A percentile compares a stretch with the other conserved stretches of the same genome.
Evolutionary conservation across 2,329 filamentous ascomycete genomes (phyloP).

Genomic region (Xylaria sp.): DNA sequence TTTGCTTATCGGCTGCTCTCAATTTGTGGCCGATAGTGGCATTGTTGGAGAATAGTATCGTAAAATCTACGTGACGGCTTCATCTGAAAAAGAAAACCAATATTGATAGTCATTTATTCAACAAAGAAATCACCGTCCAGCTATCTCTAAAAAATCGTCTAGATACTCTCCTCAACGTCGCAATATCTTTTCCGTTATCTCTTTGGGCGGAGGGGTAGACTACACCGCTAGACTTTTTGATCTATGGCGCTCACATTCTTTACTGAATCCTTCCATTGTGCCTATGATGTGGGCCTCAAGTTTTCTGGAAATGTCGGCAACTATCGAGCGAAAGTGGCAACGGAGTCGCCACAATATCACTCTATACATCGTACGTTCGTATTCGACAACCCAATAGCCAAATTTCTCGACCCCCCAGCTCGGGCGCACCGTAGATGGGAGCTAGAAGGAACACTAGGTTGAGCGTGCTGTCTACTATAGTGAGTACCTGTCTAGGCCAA

Average conservation of each 20-base stretch:
- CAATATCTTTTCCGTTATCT: slow-evolving; percentile 33
- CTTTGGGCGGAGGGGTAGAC: slow-evolving; percentile 35
- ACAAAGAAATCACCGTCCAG: not conserved
- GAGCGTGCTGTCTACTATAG: slow-evolving; percentile 42
- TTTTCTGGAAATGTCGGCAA: slow-evolving; percentile 34
- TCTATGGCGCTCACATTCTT: slow-evolving; percentile 30
- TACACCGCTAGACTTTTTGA: slow-evolving; percentile 40
- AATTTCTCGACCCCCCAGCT: not conserved
- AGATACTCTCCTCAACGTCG: slow-evolving; percentile 36
- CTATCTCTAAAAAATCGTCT: slow-evolving; percentile 42
- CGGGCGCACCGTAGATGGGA: slow-evolving; percentile 20
- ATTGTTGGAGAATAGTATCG: not conserved
- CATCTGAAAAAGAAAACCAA: not conserved
- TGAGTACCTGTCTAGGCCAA: slow-evolving; percentile 24
- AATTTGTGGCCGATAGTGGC: not conserved
- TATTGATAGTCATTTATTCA: no score
- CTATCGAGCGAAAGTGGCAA: slow-evolving; percentile 29
- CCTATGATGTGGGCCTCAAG: slow-evolving; percentile 39
- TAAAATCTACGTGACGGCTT: not conserved
- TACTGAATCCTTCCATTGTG: slow-evolving; percentile 36
- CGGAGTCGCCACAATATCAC: slow-evolving; percentile 1
- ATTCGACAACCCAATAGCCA: not conserved
- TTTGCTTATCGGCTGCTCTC: not conserved
- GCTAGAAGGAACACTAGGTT: slow-evolving; percentile 44
- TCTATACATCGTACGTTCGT: not conserved